Evolutionary conservation across 192 early-diverging fungal genomes (phyloP).

Genomic region (Coemansia sp.): DNA sequence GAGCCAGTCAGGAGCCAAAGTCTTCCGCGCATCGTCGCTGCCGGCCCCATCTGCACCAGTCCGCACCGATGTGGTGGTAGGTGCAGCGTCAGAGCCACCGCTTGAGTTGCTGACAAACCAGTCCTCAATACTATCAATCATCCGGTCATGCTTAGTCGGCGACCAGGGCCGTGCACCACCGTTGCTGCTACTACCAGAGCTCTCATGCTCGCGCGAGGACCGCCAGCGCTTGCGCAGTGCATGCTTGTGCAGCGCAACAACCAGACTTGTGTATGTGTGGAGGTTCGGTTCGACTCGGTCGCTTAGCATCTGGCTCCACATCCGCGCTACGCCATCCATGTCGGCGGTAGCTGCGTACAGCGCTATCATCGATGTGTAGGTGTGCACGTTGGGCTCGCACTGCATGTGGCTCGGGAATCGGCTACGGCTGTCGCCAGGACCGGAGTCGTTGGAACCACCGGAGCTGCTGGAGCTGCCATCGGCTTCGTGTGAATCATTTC

Average conservation of each 20-base stretch:
- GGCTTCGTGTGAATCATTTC: background rate
- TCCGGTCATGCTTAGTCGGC: slow-evolving; percentile 30
- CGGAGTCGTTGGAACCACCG: background rate
- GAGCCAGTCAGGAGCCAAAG: background rate
- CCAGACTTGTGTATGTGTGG: slow-evolving; percentile 44
- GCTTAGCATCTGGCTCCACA: slow-evolving; percentile 37
- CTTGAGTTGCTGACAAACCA: slow-evolving; percentile 8
- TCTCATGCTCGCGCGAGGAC: slow-evolving; percentile 8
- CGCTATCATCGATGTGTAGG: slow-evolving; percentile 47
- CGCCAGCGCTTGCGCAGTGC: slow-evolving; percentile 42
- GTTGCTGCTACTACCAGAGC: background rate
- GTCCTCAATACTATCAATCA: slow-evolving; percentile 35
- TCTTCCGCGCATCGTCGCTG: background rate
- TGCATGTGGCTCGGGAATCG: slow-evolving; percentile 34
- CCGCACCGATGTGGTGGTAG: background rate
- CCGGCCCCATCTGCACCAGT: background rate
- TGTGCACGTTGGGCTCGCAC: slow-evolving; percentile 47
- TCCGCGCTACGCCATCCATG: slow-evolving; percentile 18
- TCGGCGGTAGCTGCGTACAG: slow-evolving; percentile 36
- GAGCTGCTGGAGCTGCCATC: too few relatives aligned
- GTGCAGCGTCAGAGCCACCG: background rate
- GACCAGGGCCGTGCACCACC: slow-evolving; percentile 4
- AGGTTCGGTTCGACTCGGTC: slow-evolving; percentile 39
- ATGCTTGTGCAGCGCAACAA: slow-evolving; percentile 39
- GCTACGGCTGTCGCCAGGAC: background rate